A percentile compares a stretch with the other conserved stretches of the same genome.
Conservation (phyloP, 345 rosid species). For the Garcia nutans region DNA sequence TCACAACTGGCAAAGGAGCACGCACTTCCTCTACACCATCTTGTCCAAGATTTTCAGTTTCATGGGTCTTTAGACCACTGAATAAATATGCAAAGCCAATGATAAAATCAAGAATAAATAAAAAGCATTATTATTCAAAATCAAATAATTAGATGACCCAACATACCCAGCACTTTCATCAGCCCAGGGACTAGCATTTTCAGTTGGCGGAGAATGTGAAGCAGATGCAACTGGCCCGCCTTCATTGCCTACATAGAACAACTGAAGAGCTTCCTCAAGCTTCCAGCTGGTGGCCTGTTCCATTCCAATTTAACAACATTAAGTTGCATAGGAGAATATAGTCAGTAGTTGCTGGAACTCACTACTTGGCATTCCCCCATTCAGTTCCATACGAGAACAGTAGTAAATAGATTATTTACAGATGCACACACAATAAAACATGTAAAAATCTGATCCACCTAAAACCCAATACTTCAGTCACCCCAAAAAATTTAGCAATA, state of each 20-base stretch:
- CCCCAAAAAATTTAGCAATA: neutral
- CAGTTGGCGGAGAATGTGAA: constrained; percentile 41
- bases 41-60: constrained; percentile 38
- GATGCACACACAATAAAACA: neutral
- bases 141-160: neutral
- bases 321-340: constrained; percentile 2
- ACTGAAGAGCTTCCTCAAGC: constrained; percentile 93
- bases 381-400: neutral
- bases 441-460: neutral
- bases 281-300: constrained; percentile 94
- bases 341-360: neutral
- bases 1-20: constrained; percentile 87
- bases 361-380: neutral
- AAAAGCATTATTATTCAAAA: neutral
- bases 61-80: constrained; percentile 43
- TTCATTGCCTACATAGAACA: constrained; percentile 86
- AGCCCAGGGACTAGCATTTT: constrained; percentile 27
- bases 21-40: constrained; percentile 72
- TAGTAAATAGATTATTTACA: neutral
- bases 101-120: constrained; percentile 13
- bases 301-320: constrained; percentile 13
- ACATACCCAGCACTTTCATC: constrained; percentile 48
- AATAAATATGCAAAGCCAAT: constrained; percentile 19
- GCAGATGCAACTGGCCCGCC: constrained; percentile 40
- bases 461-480: neutral